Base-by-base conservation (phyloP, 2,329 filamentous ascomycete species). In the Penicillium sclerotiorum region DNA sequence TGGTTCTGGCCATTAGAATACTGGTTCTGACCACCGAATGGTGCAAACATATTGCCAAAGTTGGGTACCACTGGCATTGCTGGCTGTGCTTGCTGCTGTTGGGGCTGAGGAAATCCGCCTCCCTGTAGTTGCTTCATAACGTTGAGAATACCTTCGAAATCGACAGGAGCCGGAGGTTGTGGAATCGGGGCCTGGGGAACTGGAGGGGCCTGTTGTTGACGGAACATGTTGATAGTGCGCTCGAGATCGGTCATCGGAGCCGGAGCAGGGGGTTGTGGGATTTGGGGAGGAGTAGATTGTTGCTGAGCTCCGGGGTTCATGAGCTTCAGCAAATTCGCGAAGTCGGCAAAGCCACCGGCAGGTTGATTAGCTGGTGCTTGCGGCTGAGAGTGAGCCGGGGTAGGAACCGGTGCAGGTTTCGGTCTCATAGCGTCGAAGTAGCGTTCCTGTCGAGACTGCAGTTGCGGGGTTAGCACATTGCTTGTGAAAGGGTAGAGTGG, bases 261-360 rank as follows among this genome's bases (percentile, higher is more conserved):
- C 11, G 64, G 65, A 23, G 58, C 58, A 33, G 58, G 50, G 27
- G 61, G 56, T 12, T 63, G 64, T 30, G 57, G 60, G 25, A 62
- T 54, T 43, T 64, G 64, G 13, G 64, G 62, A 2, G 62, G 63
- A 11, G 63, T 62, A 36, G 59, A 57, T 46, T 65, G 66, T 42
- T 62, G 67, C 50, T 57, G 68, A 45, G 64, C 59, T 49, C 65
- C 64, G 35, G 66, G 65, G 40, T 72, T 72, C 6, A 77, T 67
- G 18, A 73, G 64, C 40, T 72, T 71, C 17, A 77, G 69, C 23
- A 77, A 46, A 38, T 67, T 68, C 11, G 71, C 62, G 18, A 77
- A 71, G 52, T 77, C 70, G 25, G 13, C 25, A 22, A 71, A 63
- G 38, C 56, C 56, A 36, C 36, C 50, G 9, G 35, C 22, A 6